Percentiles rank a stretch among this genome's conserved stretches.
Conservation (phyloP, 2,329 filamentous ascomycete genomes). For the Gaeumannomyces sp. region DNA sequence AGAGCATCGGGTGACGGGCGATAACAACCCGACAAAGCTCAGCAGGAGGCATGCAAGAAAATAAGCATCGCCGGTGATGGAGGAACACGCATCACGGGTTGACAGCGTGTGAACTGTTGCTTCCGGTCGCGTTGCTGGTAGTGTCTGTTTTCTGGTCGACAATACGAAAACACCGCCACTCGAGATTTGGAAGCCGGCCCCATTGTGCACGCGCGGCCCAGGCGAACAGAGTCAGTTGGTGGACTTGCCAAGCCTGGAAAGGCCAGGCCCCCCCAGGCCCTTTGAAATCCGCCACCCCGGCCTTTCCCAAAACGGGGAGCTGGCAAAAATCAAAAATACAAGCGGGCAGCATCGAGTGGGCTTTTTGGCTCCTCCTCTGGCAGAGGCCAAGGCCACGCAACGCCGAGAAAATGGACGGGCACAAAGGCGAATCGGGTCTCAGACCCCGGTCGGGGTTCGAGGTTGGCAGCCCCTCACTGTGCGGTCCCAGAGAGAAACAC, state of each 20-base stretch:
- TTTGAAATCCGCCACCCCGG: background rate
- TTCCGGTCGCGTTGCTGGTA: background rate
- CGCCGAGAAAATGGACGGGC: background rate
- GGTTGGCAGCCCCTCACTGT: slow-evolving; percentile 1
- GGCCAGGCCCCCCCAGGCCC: background rate
- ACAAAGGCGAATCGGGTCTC: background rate
- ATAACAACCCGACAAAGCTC: too few species aligned
- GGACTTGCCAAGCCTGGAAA: background rate
- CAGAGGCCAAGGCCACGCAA: background rate
- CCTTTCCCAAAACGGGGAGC: background rate
- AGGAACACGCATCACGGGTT: too few species aligned
- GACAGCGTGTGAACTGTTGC: background rate
- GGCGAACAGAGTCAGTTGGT: background rate
- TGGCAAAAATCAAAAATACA: slow-evolving; percentile 2
- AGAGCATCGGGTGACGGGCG: background rate
- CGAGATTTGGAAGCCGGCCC: background rate
- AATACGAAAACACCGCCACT: background rate
- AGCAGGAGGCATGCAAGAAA: too few species aligned
- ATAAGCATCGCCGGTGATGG: too few species aligned
- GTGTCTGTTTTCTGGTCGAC: background rate
- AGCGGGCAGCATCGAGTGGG: background rate
- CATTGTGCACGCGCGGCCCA: background rate
- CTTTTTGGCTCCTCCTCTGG: background rate
- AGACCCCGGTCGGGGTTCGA: background rate
- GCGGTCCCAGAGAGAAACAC: background rate